Conservation (phyloP, 2,329 filamentous ascomycete genomes). For the Calycina marina region DNA sequence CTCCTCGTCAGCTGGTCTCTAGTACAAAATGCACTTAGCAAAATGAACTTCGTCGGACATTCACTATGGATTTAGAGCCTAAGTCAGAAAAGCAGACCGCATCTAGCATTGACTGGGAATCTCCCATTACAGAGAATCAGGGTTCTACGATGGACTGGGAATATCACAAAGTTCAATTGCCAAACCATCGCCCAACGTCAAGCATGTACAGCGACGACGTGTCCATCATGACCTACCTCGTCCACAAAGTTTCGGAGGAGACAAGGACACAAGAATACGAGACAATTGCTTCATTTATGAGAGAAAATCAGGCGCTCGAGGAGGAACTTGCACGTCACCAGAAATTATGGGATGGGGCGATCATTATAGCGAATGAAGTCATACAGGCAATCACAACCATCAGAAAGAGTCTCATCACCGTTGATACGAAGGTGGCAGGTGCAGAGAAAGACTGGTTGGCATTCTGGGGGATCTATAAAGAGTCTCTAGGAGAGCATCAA, state of each 20-base stretch:
- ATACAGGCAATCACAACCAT: conserved; percentile 6
- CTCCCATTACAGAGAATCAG: not conserved
- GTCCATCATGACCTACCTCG: conserved; percentile 6
- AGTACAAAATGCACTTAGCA: conserved; percentile 1
- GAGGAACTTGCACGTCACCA: conserved; percentile 6
- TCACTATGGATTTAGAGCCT: conserved; percentile 2
- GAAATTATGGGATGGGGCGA: conserved; percentile 5
- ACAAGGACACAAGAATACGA: conserved; percentile 7
- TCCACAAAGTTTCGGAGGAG: conserved; percentile 8
- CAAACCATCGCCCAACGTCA: conserved; percentile 4
- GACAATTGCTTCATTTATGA: conserved; percentile 6
- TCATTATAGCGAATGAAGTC: conserved; percentile 7
- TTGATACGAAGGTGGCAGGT: conserved; percentile 5
- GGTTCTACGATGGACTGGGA: conserved; percentile 1
- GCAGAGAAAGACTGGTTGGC: conserved; percentile 9
- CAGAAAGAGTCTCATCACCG: conserved; percentile 5
- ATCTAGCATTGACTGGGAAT: conserved; percentile 1
- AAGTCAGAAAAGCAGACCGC: not conserved
- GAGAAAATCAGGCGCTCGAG: conserved; percentile 9
- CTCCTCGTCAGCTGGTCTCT: conserved; percentile 1
- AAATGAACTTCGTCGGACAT: not conserved
- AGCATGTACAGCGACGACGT: conserved; percentile 9
- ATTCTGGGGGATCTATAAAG: conserved; percentile 11
- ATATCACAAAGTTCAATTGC: conserved; percentile 2
- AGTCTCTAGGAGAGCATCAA: conserved; percentile 6